Evolutionary conservation across 192 early-diverging fungal genomes (phyloP), one percentile per base, ranked within the genome.

Genomic region (Coemansia sp.): DNA sequence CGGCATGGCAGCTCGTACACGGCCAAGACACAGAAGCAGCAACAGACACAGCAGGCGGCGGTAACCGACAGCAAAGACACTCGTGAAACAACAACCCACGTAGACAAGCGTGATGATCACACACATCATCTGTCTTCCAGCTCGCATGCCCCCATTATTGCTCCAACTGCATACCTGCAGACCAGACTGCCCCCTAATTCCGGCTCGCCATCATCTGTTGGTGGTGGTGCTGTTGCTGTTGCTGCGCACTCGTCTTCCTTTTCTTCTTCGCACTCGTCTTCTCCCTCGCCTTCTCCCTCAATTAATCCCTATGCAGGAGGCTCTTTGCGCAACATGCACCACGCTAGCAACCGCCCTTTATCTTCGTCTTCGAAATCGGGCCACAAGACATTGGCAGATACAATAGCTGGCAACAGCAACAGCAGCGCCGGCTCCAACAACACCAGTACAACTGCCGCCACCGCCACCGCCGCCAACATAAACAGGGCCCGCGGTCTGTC

Each of bases 211-310:
- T 39, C 65, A 22, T 64, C 43, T 17, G 51, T 20, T 53, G 37
- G 36, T 33, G n/a, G 33, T 12, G 52, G 39, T 8, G 39, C 39
- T 41, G 39, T 22, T 39, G 66, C 56, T 20, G 54, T n/a, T 12
- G 56, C 65, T 5, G 68, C 22, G 5, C 41, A 32, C 9, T 53
- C 41, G 8, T 43, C 67, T 2, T 61, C 68, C 7, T 74, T 65
- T 2, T 71, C 56, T 5, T 71, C 65, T 4, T 81, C 78, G 20
- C 71, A 74, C 34, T 80, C 78, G 36, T 82, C 80, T 28, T 82
- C 80, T 56, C 66, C 72, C 33, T 76, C 79, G 45, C 79, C 80
- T 12, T 73, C 79, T 45, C 69, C 78, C n/a, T 76, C 79, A 15
- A 67, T 82, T 4, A 77, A 75, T 55, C 78, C 73, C 14, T 81